A percentile compares a stretch with the other conserved stretches of the same genome.
Evolutionary conservation across 345 rosid species (phyloP).

Genomic region (Passiflora organensis): DNA sequence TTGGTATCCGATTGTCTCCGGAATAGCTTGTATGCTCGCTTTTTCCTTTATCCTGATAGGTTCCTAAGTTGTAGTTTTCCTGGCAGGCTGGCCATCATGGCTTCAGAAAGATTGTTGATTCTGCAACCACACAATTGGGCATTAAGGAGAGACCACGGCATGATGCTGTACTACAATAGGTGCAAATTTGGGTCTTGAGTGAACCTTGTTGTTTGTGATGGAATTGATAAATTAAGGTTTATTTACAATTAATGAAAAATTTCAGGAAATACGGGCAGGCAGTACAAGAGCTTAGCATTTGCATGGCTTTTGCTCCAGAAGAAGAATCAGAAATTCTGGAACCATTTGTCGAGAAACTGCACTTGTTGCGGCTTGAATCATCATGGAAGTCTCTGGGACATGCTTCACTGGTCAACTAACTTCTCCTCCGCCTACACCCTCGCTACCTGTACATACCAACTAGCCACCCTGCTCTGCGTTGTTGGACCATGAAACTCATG

Average conservation of each 20-base stretch:
- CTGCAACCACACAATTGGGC: conserved; percentile 86
- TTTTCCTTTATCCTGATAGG: neutral
- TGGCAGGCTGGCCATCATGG: conserved; percentile 77
- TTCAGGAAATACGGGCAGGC: conserved; percentile 75
- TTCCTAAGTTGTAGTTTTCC: conserved; percentile 3
- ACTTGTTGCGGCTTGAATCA: conserved; percentile 61
- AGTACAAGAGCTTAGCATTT: conserved; percentile 86
- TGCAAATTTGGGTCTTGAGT: conserved; percentile 10
- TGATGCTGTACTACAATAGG: conserved; percentile 85
- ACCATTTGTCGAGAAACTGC: conserved; percentile 77
- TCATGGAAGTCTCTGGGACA: conserved; percentile 64
- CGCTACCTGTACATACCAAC: no score
- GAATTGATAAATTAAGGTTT: neutral
- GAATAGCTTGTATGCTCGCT: no score
- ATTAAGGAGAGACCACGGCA: conserved; percentile 80
- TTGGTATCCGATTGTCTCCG: neutral
- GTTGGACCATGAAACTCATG: no score
- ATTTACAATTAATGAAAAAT: conserved; percentile 1
- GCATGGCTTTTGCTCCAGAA: conserved; percentile 79
- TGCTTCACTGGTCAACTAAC: conserved; percentile 40
- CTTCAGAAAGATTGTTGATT: conserved; percentile 77
- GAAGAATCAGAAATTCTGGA: conserved; percentile 62
- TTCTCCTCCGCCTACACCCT: conserved; percentile 3
- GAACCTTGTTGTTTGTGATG: neutral
- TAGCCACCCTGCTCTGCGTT: no score